phyloP scores from a whole-genome alignment of 2,329 filamentous ascomycete genomes.

The Karstenula rhodostoma region DNA sequence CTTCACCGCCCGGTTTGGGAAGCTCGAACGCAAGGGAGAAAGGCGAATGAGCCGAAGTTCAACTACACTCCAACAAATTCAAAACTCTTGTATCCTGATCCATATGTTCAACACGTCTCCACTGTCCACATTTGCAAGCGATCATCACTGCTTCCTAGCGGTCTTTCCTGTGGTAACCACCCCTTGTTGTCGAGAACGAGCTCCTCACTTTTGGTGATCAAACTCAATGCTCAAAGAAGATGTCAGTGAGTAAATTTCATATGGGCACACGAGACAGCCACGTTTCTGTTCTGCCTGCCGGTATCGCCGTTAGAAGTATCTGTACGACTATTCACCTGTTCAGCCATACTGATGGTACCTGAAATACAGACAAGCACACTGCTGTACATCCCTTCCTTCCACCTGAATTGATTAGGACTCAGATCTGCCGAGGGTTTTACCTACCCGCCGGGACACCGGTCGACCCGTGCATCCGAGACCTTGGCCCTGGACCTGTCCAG shows the following conservation, averaged over 20 bases:
- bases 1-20: neutral
- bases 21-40: conserved; percentile 10
- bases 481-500: conserved; percentile 5
- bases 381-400: conserved; percentile 1
- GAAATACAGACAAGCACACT: neutral
- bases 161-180: neutral
- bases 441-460: neutral
- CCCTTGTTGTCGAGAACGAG: neutral
- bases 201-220: neutral
- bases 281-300: conserved; percentile 4
- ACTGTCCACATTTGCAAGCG: neutral
- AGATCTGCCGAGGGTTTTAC: neutral
- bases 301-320: conserved; percentile 9
- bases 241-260: neutral
- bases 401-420: conserved; percentile 12
- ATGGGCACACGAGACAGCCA: conserved; percentile 14
- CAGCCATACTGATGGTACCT: conserved; percentile 4
- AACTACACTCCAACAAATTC: neutral
- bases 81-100: neutral
- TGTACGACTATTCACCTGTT: conserved; percentile 10
- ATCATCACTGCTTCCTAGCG: neutral
- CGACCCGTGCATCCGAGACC: conserved; percentile 2
- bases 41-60: neutral
- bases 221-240: neutral
- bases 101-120: neutral